Base-by-base conservation (phyloP, 352 stramenopile genomes). In the Pythium coloratum region DNA sequence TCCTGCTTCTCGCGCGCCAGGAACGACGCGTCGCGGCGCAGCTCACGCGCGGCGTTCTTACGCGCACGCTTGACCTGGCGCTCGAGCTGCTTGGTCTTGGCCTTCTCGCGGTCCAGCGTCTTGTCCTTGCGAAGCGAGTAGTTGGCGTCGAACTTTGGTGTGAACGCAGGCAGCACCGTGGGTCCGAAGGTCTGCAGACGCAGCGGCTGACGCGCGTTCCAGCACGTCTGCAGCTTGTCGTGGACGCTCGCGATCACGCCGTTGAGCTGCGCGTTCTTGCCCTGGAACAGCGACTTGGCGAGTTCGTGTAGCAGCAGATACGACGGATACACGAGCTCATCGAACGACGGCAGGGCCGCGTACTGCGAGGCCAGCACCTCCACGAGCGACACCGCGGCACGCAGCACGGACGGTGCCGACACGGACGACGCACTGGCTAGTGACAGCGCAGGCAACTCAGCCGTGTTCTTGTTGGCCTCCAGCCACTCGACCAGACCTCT, bases 1-100 rank as follows among this genome's bases (percentile, higher is more conserved):
- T 92, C 76, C 54, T 97, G 81, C 75, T 97, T 91, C 73, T 98
- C 92, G 53, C 87, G 91, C 63, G 98, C 95, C 56, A 99, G 76
- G 71, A 99, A 99, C 58, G 90, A 84, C 60, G 82, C 87, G 75
- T 99, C 97, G 57, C 97, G 81, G 28, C 95, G 92, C 55, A 99
- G 75, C 69, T 99, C 97, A 47, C 96, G 88, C 28, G 95, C 93
- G 10, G 97, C 94, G 13, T 94, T 95, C 80, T 99, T 99, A 67
- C 97, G 88, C 58, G 98, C 96, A 38, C 96, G 91, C 73, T 99
- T 99, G 65, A 98, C 96, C 72, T 99, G 96, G 38, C 96, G 90
- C 55, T 97, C 80, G 38, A 98, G 80, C 62, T 98, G 82, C 76
- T 98, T 97, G 62, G 86, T 83, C 75, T 90, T 79, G n/a, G 86